These are phyloP conservation scores for Corymbia citriodora DNA, from an alignment of 441 rosid species.

Conservation along the genomic window DNA sequence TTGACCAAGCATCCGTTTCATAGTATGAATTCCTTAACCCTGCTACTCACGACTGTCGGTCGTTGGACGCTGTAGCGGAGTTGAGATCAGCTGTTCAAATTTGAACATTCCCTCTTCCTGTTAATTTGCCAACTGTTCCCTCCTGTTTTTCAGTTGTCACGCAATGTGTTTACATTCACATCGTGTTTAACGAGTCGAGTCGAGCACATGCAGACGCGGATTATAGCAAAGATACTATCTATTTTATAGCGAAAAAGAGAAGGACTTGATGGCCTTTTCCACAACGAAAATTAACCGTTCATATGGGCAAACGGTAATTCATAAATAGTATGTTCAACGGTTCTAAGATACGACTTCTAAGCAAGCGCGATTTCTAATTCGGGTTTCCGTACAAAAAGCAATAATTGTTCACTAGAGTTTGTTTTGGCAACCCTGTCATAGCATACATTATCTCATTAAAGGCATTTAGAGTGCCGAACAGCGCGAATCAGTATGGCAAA, in stretches of 20 bases:
- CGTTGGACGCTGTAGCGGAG: neutral
- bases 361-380: neutral
- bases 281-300: neutral
- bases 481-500: neutral
- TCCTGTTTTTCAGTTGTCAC: neutral
- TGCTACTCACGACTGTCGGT: neutral
- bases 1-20: neutral
- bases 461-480: neutral
- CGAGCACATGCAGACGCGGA: accelerated
- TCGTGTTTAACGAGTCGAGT: neutral
- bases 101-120: neutral
- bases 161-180: neutral
- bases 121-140: neutral
- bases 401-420: neutral
- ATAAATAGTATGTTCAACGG: neutral
- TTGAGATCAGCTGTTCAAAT: neutral
- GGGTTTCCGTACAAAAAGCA: neutral
- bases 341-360: neutral
- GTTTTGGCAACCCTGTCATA: neutral
- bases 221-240: neutral
- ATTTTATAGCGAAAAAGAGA: neutral
- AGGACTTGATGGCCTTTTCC: accelerated
- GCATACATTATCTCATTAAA: neutral
- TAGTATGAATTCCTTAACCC: neutral
- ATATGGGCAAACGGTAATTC: neutral